Percentiles rank a stretch among this genome's conserved stretches.
These are phyloP conservation scores for Phyllosticta paracitricarpa DNA, from an alignment of 2,329 filamentous ascomycete genomes.

Conservation along the genomic window DNA sequence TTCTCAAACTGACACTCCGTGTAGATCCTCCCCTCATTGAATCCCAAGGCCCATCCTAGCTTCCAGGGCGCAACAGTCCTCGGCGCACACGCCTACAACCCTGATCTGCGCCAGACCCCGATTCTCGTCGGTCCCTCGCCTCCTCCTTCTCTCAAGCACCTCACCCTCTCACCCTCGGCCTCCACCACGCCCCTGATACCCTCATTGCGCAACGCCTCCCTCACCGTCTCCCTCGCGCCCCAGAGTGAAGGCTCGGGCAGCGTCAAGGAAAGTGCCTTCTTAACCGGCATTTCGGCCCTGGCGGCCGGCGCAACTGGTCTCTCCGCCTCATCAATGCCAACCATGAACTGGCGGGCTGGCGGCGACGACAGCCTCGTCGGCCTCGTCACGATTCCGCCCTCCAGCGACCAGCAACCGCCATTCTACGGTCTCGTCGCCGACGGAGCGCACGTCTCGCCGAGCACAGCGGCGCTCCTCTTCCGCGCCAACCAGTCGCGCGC, in stretches of 20 bases:
- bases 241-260: slow-evolving; percentile 28
- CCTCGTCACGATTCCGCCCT: slow-evolving; percentile 21
- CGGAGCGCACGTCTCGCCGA: slow-evolving; percentile 44
- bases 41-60: slow-evolving; percentile 30
- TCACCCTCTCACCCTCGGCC: slow-evolving; percentile 43
- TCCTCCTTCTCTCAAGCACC: slow-evolving; percentile 35
- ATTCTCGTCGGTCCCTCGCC: slow-evolving; percentile 38
- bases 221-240: slow-evolving; percentile 42
- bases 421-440: slow-evolving; percentile 47
- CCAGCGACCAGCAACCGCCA: slow-evolving; percentile 21
- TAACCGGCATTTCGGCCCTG: slow-evolving; percentile 36
- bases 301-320: slow-evolving; percentile 40
- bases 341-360: slow-evolving; percentile 40
- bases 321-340: slow-evolving; percentile 46
- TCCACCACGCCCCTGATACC: slow-evolving; percentile 33
- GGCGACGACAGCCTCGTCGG: slow-evolving; percentile 44
- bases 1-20: not conserved
- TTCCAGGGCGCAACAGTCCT: slow-evolving; percentile 39
- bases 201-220: slow-evolving; percentile 28
- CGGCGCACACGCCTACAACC: slow-evolving; percentile 48
- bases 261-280: slow-evolving; percentile 24
- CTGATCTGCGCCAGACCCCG: slow-evolving; percentile 38
- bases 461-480: slow-evolving; percentile 39
- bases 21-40: slow-evolving; percentile 40
- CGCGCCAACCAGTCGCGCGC: slow-evolving; percentile 36